Evolutionary conservation across 768 basidiomycete genomes (phyloP), one percentile per base, ranked within the genome.

Genomic region (Amanita exitialis): DNA sequence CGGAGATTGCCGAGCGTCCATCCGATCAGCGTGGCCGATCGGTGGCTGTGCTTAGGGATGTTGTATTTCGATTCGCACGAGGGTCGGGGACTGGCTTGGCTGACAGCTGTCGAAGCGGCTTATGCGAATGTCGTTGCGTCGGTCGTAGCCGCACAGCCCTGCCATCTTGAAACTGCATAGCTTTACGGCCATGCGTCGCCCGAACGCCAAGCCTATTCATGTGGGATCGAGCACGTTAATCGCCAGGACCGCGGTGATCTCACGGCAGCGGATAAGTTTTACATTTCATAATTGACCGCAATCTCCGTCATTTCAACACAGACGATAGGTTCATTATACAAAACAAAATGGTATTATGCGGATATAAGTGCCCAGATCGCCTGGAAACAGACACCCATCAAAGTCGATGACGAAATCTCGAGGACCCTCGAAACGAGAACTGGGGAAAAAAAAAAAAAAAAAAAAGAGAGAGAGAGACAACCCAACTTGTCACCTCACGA

Each of bases 1-100:
- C 23, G 50, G 50, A 44, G 30, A 51, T 51, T 44, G 42, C 50
- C 50, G 50, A 37, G 7, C 41, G 20, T 28, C n/a, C 39, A 41
- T 37, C 50, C 50, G 50, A 51, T 51, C 43, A 51, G 36, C 10
- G 5, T 44, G 38, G 42, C 23, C 23, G 34, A 51, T 39, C 37
- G 50, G 50, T 51, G 50, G 50, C 50, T n/a, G 50, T 51, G 50
- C 28, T 18, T 35, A 16, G 6, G 3, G 7, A 15, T 36, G 18
- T 34, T 37, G 15, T 23, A 47, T 12, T 36, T 34, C 15, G 9
- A 9, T 8, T 27, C 36, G 7, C 16, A 18, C 35, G 21, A 20
- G 34, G 30, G 21, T 25, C 7, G n/a, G n/a, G n/a, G n/a, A n/a
- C n/a, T n/a, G n/a, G n/a, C n/a, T n/a, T n/a, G n/a, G n/a, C n/a